Conservation (phyloP, 805 yeast species). For the Lachancea thermotolerans region DNA sequence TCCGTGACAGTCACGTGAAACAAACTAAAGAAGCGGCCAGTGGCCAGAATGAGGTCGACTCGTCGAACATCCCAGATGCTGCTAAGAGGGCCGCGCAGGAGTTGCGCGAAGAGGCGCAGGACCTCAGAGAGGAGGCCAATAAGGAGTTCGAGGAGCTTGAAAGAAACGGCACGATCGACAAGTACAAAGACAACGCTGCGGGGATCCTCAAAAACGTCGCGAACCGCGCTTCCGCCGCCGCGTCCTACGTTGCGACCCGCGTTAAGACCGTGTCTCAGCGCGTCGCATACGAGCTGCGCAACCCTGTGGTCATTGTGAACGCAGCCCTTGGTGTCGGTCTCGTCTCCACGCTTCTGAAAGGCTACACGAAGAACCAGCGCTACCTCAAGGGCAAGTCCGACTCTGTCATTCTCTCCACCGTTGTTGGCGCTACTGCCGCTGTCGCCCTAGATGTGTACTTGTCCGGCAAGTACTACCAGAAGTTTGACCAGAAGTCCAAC, state of each 20-base stretch:
- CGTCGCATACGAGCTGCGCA: constrained; percentile 41
- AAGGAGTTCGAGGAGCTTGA: constrained; percentile 28
- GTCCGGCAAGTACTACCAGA: constrained; percentile 48
- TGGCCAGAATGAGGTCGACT: constrained; percentile 2
- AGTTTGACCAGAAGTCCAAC: constrained; percentile 49
- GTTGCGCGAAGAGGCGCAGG: constrained; percentile 9
- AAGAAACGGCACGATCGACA: constrained; percentile 21
- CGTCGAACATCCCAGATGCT: constrained; percentile 5
- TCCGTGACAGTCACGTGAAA: constrained; percentile 3
- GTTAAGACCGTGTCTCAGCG: constrained; percentile 7
- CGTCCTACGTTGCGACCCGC: constrained; percentile 13
- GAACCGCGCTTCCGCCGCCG: constrained; percentile 17
- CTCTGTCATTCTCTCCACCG: constrained; percentile 42
- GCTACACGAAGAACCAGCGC: constrained; percentile 45
- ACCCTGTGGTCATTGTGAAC: constrained; percentile 57
- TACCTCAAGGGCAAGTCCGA: constrained; percentile 39
- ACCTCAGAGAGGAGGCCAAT: constrained; percentile 25
- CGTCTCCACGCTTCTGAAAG: constrained; percentile 41
- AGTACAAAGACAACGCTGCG: constrained; percentile 11
- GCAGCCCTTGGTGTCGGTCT: constrained; percentile 43
- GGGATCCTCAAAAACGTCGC: constrained; percentile 10
- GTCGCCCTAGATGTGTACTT: constrained; percentile 49
- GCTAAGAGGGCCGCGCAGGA: constrained; percentile 8
- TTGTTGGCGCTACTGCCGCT: constrained; percentile 47
- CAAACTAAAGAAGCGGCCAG: constrained; percentile 4